A percentile compares a stretch with the other conserved stretches of the same genome.
These are phyloP conservation scores for Clavispora asparagi DNA, from an alignment of 805 yeast species.

Conservation along the genomic window DNA sequence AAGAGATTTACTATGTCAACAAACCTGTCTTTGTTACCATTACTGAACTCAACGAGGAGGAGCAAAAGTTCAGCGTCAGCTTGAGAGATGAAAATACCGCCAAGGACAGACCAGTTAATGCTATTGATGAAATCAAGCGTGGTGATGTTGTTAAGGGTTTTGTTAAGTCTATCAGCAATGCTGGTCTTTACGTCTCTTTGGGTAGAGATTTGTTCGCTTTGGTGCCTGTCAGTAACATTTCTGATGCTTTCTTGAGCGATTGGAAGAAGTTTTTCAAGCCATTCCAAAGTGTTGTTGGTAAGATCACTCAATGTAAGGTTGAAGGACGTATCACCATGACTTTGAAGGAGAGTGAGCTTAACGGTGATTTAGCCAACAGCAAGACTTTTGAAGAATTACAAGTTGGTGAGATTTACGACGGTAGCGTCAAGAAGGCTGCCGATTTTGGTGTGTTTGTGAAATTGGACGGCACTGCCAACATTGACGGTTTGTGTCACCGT, in stretches of 20 bases:
- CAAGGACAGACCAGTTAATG: slow-evolving; percentile 44
- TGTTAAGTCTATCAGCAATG: slow-evolving; percentile 65
- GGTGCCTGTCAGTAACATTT: slow-evolving; percentile 73
- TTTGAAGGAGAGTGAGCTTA: slow-evolving; percentile 72
- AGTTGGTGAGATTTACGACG: slow-evolving; percentile 70
- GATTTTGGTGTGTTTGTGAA: slow-evolving; percentile 91
- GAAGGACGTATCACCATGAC: slow-evolving; percentile 70
- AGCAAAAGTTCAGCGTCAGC: slow-evolving; percentile 56
- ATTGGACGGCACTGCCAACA: slow-evolving; percentile 65
- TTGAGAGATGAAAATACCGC: slow-evolving; percentile 49
- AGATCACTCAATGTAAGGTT: slow-evolving; percentile 56
- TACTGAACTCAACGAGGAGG: slow-evolving; percentile 39
- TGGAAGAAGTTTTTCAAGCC: slow-evolving; percentile 77
- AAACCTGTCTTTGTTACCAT: slow-evolving; percentile 57
- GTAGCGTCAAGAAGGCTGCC: slow-evolving; percentile 68
- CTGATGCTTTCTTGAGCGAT: slow-evolving; percentile 76
- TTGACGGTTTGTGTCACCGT: slow-evolving; percentile 84
- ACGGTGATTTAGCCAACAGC: slow-evolving; percentile 56
- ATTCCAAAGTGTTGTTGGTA: slow-evolving; percentile 72
- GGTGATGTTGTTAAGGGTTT: slow-evolving; percentile 82
- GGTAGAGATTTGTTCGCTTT: slow-evolving; percentile 71
- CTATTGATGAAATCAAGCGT: slow-evolving; percentile 49
- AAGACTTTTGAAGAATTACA: slow-evolving; percentile 64
- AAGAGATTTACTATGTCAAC: slow-evolving; percentile 44
- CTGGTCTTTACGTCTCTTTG: slow-evolving; percentile 73